Base-by-base conservation (phyloP, 495 filamentous ascomycete genomes). In the Pseudomonodictys pantanalensis region DNA sequence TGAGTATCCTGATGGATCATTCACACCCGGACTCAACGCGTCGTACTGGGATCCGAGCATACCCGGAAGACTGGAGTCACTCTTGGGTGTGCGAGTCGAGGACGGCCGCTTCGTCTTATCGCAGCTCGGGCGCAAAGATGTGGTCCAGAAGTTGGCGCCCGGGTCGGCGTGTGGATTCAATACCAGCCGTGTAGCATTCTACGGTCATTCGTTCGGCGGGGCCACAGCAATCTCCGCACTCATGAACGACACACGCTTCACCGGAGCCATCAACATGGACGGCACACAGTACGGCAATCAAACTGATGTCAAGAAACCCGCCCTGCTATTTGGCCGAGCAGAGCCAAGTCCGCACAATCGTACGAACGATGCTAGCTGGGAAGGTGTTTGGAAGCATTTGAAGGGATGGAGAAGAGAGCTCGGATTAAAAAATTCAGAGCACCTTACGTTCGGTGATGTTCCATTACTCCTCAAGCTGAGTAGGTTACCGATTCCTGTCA, bases 201-300 rank as follows among this genome's bases (percentile, higher is more conserved):
- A 18, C 39, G 81, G 82, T 0, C 80, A 84, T 50, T 83, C 81
- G 0, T 66, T 83, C 6, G 81, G 82, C 18, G 82, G 82, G 15
- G 76, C 78, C 0, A 69, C 81, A 1, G 66, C 80, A 1, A 73
- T 79, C 5, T 54, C 67, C 9, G 68, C 74, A 3, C 65, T 79
- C 61, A 52, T 69, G 8, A 49, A 63, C 5, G 78, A 82, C 26
- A 47, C 55, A 15, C 70, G 75, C 0, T 62, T 84, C 48, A 39
- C 55, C 0, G 81, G 72, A 1, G 82, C 76, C 1, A 46, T 80
- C 4, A 75, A 78, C 55, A 57, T 81, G 30, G 81, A 83, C 53
- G 79, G 81, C 0, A 29, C 56, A 0, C 47, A 42, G 7, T 61
- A n/a, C 9, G 51, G 51, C 28, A 42, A 11, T 22, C n/a, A 47